phyloP scores from a whole-genome alignment of 345 rosid species.

The Mallotus nudiflorus region DNA sequence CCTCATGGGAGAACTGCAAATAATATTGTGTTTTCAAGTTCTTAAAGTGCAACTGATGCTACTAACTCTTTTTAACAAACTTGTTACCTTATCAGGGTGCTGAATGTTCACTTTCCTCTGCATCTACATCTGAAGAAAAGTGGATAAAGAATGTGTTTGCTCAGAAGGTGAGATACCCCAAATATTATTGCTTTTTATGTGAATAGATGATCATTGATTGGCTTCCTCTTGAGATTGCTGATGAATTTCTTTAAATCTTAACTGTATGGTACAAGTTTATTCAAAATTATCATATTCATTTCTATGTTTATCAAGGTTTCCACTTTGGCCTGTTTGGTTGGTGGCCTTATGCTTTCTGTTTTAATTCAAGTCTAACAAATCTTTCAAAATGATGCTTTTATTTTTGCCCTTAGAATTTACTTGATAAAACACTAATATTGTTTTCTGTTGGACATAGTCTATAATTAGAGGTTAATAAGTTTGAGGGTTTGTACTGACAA shows the following conservation, averaged over 20 bases:
- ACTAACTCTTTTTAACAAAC: neutral
- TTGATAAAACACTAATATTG: neutral
- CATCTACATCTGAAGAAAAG: conserved; percentile 33
- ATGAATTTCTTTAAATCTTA: neutral
- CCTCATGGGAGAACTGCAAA: neutral
- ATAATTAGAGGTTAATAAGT: neutral
- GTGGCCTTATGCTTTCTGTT: too few species aligned
- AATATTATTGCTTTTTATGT: neutral
- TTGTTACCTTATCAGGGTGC: conserved; percentile 38
- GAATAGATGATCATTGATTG: neutral
- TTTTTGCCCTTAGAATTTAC: neutral
- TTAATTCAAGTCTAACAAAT: neutral
- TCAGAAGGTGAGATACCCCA: conserved; percentile 49
- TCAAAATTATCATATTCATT: neutral
- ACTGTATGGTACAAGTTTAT: neutral
- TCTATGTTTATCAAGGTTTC: neutral
- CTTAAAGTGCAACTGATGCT: neutral
- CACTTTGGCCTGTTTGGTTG: neutral
- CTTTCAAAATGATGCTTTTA: too few species aligned
- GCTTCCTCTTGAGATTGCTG: neutral
- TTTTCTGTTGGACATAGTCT: neutral
- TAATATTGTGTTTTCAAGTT: neutral
- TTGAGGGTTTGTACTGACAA: too few species aligned
- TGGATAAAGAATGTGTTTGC: conserved; percentile 47
- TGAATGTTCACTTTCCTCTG: conserved; percentile 27